phyloP scores from a whole-genome alignment of 768 basidiomycete species.

The Leccinum boreale region DNA sequence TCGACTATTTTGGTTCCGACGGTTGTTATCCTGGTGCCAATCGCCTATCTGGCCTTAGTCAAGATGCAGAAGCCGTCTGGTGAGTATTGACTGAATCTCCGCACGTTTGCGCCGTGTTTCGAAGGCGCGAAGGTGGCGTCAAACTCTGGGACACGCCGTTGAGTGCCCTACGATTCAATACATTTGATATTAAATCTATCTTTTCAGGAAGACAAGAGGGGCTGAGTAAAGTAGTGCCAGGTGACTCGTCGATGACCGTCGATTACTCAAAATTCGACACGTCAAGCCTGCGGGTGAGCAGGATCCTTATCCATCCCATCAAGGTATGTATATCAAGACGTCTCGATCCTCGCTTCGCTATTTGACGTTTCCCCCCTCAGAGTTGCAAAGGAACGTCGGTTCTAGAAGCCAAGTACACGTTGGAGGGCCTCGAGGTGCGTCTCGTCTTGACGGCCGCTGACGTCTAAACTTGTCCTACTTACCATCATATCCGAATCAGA shows the following conservation, averaged over 20 bases:
- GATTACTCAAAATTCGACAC: slow-evolving; percentile 27
- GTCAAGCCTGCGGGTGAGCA: slow-evolving; percentile 43
- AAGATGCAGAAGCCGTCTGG: slow-evolving; percentile 5
- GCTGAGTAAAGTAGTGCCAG: background rate
- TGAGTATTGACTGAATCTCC: slow-evolving; percentile 9
- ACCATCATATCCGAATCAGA: slow-evolving; percentile 35
- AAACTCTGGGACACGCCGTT: background rate
- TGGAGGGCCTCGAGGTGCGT: slow-evolving; percentile 63
- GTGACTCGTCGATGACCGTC: background rate
- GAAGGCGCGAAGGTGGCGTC: background rate
- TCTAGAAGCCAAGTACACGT: slow-evolving; percentile 50
- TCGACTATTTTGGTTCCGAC: slow-evolving; percentile 10
- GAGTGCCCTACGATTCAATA: background rate
- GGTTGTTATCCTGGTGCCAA: slow-evolving; percentile 8
- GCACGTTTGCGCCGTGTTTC: background rate
- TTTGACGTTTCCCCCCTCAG: slow-evolving; percentile 33
- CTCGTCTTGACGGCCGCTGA: background rate
- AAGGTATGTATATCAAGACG: slow-evolving; percentile 42
- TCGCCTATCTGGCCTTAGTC: slow-evolving; percentile 16
- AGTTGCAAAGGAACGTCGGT: slow-evolving; percentile 72
- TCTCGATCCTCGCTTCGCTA: background rate
- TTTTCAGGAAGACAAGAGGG: slow-evolving; percentile 9
- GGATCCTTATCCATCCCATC: slow-evolving; percentile 65
- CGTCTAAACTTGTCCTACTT: background rate
- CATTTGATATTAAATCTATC: slow-evolving; percentile 10